phyloP scores from a whole-genome alignment of 73 alveolate species.

The Paramecium octaurelia region DNA sequence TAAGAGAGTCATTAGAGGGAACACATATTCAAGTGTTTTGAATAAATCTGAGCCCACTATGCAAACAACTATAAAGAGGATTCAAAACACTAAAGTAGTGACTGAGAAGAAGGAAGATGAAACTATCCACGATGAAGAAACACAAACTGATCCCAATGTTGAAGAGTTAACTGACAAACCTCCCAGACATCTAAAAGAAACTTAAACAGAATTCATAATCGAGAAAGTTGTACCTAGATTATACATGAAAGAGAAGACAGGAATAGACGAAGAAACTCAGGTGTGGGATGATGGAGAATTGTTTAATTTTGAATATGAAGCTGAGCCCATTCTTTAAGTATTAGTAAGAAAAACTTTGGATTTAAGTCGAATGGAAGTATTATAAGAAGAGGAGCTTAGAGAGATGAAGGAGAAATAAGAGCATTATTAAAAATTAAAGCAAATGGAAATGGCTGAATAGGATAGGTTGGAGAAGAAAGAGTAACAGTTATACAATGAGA shows the following conservation, averaged over 20 bases:
- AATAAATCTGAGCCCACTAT: not conserved
- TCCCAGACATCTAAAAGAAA: constrained; percentile 76
- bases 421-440: constrained; percentile 83
- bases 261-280: constrained; percentile 85
- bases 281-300: constrained; percentile 82
- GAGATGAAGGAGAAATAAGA: constrained; percentile 84
- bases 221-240: constrained; percentile 84
- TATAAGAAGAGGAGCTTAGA: constrained; percentile 91
- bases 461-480: constrained; percentile 88
- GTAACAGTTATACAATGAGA: constrained; percentile 68
- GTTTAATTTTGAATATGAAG: constrained; percentile 87
- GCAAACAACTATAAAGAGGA: not conserved
- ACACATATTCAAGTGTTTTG: not conserved
- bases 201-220: constrained; percentile 83
- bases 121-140: constrained; percentile 51
- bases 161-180: constrained; percentile 67
- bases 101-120: constrained; percentile 28
- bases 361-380: constrained; percentile 91
- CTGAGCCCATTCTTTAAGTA: constrained; percentile 87
- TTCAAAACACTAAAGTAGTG: constrained; percentile 4
- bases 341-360: constrained; percentile 85
- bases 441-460: constrained; percentile 82
- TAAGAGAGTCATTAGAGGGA: constrained; percentile 37
- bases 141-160: constrained; percentile 75
- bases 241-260: constrained; percentile 81